Percentiles rank a stretch among this genome's conserved stretches.
Conservation (phyloP, 2,329 filamentous ascomycete species). For the Diaporthe amygdali region DNA sequence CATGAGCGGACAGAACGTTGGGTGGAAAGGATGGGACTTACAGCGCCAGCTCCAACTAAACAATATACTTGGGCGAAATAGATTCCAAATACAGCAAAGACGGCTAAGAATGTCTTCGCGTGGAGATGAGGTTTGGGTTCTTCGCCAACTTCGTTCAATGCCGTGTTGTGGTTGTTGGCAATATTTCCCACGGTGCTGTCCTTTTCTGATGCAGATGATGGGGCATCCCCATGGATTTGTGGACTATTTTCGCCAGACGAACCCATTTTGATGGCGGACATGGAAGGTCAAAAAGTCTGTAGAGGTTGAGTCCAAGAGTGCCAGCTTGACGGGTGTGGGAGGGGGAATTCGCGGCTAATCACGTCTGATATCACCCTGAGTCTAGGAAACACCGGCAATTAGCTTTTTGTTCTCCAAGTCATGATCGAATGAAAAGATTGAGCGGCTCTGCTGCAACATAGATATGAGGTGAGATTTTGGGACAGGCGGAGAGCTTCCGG, state of each 20-base stretch:
- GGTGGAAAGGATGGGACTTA: constrained; percentile 28
- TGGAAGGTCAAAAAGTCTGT: neutral
- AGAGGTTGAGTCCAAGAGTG: neutral
- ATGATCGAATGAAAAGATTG: neutral
- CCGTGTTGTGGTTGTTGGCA: neutral
- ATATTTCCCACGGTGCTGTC: neutral
- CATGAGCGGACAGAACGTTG: neutral
- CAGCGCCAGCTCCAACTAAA: constrained; percentile 41
- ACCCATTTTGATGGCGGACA: neutral
- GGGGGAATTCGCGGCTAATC: neutral
- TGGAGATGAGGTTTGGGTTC: constrained; percentile 35
- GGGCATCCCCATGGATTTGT: neutral
- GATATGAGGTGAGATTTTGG: constrained; percentile 6
- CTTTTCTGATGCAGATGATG: constrained; percentile 1
- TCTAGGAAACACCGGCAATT: neutral
- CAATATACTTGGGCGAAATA: constrained; percentile 41
- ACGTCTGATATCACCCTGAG: neutral
- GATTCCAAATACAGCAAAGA: constrained; percentile 40
- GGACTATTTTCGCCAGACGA: neutral
- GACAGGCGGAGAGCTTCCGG: neutral
- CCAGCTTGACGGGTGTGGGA: neutral
- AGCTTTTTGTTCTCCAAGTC: neutral
- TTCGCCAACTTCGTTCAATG: neutral
- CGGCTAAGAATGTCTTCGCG: constrained; percentile 40
- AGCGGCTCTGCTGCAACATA: neutral